phyloP scores from a whole-genome alignment of 805 yeast genomes.

The Ogataea populi-albae region DNA sequence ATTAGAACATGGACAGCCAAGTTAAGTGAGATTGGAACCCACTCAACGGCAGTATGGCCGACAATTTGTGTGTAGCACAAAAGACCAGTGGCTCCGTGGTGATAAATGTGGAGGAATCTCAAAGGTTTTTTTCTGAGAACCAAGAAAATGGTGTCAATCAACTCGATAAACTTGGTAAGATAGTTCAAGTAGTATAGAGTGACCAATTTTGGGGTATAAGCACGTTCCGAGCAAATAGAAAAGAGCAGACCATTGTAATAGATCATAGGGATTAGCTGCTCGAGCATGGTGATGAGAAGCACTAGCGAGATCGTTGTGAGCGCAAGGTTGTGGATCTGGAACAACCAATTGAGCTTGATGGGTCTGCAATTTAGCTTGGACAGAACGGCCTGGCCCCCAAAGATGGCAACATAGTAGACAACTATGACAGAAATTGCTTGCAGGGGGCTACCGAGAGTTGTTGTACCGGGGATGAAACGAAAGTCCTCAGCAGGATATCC shows the following conservation, averaged over 20 bases:
- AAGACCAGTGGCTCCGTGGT: constrained; percentile 97
- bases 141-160: constrained; percentile 86
- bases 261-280: constrained; percentile 82
- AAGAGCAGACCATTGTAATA: constrained; percentile 72
- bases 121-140: constrained; percentile 89
- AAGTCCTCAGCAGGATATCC: constrained; percentile 68
- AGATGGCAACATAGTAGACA: constrained; percentile 74
- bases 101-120: constrained; percentile 92
- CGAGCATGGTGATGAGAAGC: constrained; percentile 68
- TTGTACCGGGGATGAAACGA: constrained; percentile 58
- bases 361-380: constrained; percentile 53
- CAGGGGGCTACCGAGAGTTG: constrained; percentile 64
- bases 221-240: constrained; percentile 72
- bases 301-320: constrained; percentile 67
- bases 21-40: constrained; percentile 92
- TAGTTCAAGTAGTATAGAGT: constrained; percentile 87
- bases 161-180: constrained; percentile 83
- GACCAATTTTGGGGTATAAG: constrained; percentile 84
- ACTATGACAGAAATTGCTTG: constrained; percentile 52
- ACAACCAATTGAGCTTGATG: constrained; percentile 67
- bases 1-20: constrained; percentile 91
- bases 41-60: constrained; percentile 86
- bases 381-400: constrained; percentile 77
- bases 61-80: constrained; percentile 90
- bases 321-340: constrained; percentile 81